Evolutionary conservation across 495 filamentous ascomycete species (phyloP).

Genomic region (Penicillium argentinense): DNA sequence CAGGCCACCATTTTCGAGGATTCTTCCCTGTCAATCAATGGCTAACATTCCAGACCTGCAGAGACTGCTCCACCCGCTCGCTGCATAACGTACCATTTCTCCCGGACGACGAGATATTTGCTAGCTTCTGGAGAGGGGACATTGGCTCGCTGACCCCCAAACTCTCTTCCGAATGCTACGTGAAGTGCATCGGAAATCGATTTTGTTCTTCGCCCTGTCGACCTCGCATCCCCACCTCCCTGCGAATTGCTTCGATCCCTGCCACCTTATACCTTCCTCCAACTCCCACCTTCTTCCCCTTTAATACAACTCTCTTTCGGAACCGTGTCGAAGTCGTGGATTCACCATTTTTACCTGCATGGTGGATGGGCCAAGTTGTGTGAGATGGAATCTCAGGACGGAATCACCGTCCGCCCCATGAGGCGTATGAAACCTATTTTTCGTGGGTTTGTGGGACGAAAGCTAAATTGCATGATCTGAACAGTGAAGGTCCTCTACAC

Average conservation of each 20-base stretch:
- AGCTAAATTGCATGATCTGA: constrained; percentile 17
- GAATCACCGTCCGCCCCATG: constrained; percentile 55
- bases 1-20: constrained; percentile 2
- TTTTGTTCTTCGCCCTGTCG: constrained; percentile 3
- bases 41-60: constrained; percentile 32
- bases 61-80: constrained; percentile 16
- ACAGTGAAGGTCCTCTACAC: constrained; percentile 92
- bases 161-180: constrained; percentile 10
- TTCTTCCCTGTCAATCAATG: constrained; percentile 9
- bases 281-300: not conserved
- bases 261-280: constrained; percentile 7
- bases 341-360: constrained; percentile 24
- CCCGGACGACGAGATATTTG: constrained; percentile 28
- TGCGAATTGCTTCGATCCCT: not conserved
- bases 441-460: not conserved
- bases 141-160: constrained; percentile 11
- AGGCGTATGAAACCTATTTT: constrained; percentile 41
- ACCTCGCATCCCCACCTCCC: constrained; percentile 9
- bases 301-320: constrained; percentile 2
- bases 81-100: constrained; percentile 30
- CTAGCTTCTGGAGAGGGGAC: constrained; percentile 17
- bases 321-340: not conserved
- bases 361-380: constrained; percentile 27
- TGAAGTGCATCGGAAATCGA: constrained; percentile 15
- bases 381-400: constrained; percentile 53